A percentile compares a stretch with the other conserved stretches of the same genome.
phyloP scores from a whole-genome alignment of 192 early-diverging fungal species.

The Coemansia sp. region DNA sequence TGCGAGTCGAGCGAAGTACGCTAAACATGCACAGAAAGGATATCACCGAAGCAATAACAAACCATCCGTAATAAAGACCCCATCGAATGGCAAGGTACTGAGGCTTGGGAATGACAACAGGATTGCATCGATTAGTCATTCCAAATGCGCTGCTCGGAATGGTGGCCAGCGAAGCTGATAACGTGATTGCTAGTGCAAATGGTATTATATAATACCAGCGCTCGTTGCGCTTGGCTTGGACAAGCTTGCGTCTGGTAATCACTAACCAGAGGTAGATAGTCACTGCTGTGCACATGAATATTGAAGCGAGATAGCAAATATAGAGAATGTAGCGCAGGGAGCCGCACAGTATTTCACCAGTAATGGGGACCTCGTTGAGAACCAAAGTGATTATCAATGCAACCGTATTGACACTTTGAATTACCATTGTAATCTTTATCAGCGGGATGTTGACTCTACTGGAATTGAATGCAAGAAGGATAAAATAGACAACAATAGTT shows the following conservation, averaged over 20 bases:
- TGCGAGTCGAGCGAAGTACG: constrained; percentile 32
- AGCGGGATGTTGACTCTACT: constrained; percentile 45
- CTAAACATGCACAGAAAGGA: constrained; percentile 47
- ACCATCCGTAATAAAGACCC: constrained; percentile 53
- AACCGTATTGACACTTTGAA: constrained; percentile 44
- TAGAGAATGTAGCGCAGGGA: constrained; percentile 43
- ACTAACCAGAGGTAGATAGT: constrained; percentile 52
- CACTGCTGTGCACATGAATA: constrained; percentile 48
- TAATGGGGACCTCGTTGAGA: constrained; percentile 27
- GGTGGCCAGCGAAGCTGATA: constrained; percentile 29
- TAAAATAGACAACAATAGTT: constrained; percentile 32
- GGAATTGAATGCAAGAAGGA: constrained; percentile 35
- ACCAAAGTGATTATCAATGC: constrained; percentile 38
- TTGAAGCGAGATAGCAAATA: constrained; percentile 49
- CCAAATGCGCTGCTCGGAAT: constrained; percentile 43
- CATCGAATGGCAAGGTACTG: constrained; percentile 42
- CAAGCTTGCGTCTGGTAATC: constrained; percentile 42
- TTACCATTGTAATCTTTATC: constrained; percentile 43
- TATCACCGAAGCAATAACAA: constrained; percentile 38
- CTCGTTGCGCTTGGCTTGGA: constrained; percentile 36
- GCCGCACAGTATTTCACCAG: constrained; percentile 29
- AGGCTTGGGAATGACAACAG: constrained; percentile 14
- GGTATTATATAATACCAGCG: constrained; percentile 55
- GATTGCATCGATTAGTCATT: constrained; percentile 24
- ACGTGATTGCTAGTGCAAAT: constrained; percentile 24